Evolutionary conservation across 139 green algal genomes (phyloP).

Genomic region (Coccomyxa sp.): DNA sequence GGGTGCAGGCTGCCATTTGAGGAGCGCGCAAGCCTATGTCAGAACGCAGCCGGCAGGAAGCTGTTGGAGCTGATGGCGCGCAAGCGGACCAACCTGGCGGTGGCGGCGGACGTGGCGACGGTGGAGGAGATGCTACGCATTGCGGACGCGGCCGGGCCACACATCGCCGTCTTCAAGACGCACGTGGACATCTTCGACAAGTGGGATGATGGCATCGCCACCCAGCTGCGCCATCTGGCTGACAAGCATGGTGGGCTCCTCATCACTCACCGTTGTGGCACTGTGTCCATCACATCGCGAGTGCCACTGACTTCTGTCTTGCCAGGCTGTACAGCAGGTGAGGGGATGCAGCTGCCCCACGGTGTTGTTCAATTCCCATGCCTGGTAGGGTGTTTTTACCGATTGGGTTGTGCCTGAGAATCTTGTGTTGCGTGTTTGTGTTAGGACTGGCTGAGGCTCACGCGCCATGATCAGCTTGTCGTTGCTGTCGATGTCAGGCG

Average conservation of each 20-base stretch:
- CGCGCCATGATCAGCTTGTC: no score
- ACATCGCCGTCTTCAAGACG: constrained; percentile 97
- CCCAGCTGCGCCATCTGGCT: constrained; percentile 61
- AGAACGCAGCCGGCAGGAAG: constrained; percentile 61
- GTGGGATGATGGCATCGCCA: constrained; percentile 40
- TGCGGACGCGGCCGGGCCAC: constrained; percentile 69
- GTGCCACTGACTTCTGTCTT: no score
- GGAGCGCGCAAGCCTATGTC: constrained; percentile 57
- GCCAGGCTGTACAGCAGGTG: no score
- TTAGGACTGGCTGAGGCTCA: no score
- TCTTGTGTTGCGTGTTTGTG: neutral
- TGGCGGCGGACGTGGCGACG: constrained; percentile 92
- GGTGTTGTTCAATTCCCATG: neutral
- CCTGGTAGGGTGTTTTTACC: neutral
- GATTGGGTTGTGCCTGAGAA: neutral
- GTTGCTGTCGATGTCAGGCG: no score
- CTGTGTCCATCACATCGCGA: no score
- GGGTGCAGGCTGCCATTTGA: constrained; percentile 72
- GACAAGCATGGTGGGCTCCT: constrained; percentile 70
- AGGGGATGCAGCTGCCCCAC: neutral
- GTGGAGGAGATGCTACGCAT: constrained; percentile 85
- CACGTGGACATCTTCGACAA: constrained; percentile 93
- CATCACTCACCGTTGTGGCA: no score
- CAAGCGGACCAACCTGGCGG: constrained; percentile 96
- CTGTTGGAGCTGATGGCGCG: constrained; percentile 88